These are phyloP conservation scores for Starmerella ratchasimensis DNA, from an alignment of 805 yeast genomes.

Conservation along the genomic window DNA sequence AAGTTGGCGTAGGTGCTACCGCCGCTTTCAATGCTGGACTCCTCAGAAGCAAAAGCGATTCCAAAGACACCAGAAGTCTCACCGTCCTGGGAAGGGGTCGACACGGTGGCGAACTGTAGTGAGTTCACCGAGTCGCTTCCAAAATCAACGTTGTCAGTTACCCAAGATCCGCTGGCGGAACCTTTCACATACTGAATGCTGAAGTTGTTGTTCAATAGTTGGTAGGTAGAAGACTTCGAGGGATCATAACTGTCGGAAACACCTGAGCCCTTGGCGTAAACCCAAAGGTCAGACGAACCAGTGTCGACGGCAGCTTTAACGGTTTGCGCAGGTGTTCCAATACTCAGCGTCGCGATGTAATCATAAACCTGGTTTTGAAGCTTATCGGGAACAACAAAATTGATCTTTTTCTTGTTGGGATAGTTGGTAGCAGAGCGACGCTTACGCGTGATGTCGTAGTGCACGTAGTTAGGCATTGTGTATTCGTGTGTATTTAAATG, in stretches of 20 bases:
- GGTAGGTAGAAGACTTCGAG: conserved; percentile 19
- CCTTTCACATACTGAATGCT: conserved; percentile 27
- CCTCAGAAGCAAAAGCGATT: conserved; percentile 10
- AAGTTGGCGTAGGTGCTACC: conserved; percentile 23
- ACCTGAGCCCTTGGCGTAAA: conserved; percentile 12
- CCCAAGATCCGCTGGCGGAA: conserved; percentile 39
- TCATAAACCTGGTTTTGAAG: conserved; percentile 13
- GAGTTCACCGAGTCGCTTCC: conserved; percentile 33
- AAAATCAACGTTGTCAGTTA: conserved; percentile 43
- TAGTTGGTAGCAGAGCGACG: too few relatives aligned
- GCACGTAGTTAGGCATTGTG: conserved; percentile 2
- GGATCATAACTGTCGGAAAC: conserved; percentile 7
- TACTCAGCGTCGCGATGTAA: conserved; percentile 14
- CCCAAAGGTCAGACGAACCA: conserved; percentile 59
- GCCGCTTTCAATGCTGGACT: conserved; percentile 3
- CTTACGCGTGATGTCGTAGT: too few relatives aligned
- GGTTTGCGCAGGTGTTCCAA: conserved; percentile 44
- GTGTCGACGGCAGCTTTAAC: conserved; percentile 48
- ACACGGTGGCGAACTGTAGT: conserved; percentile 12
- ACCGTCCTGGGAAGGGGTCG: conserved; percentile 1
- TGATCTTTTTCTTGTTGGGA: conserved; percentile 2
- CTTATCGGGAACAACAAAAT: conserved; percentile 10
- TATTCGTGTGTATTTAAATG: too few relatives aligned
- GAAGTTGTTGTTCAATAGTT: conserved; percentile 18
- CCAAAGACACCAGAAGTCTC: conserved; percentile 14